Evolutionary conservation across 1,139 yeast species (phyloP).

Genomic region (Geotrichum cucujoidarum): DNA sequence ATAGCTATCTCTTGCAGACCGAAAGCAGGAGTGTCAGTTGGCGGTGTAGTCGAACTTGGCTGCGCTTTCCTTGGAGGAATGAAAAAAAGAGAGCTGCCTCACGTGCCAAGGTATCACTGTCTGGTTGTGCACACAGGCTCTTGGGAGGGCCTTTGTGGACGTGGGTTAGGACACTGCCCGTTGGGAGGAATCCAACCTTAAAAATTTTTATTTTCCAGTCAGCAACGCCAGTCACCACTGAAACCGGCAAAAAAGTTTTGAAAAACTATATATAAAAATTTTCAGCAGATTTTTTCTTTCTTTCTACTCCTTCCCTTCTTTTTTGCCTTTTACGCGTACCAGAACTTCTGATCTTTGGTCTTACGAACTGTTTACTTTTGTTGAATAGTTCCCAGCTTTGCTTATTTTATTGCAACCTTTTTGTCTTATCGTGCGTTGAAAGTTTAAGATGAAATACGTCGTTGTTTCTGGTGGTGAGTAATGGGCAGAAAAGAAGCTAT

Average conservation of each 20-base stretch:
- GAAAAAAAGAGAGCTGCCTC: too few species aligned
- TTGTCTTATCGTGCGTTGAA: neutral
- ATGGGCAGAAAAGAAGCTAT: conserved; percentile 17
- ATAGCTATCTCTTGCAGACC: too few species aligned
- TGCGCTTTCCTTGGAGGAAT: too few species aligned
- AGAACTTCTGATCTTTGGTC: conserved; percentile 15
- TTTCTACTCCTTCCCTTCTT: conserved; percentile 15
- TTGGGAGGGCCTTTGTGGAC: too few species aligned
- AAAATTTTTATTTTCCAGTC: neutral
- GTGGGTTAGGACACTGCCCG: neutral
- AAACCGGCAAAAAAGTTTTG: too few species aligned
- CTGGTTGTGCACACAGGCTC: too few species aligned
- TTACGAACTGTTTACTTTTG: neutral
- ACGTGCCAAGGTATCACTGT: too few species aligned
- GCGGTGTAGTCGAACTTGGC: too few species aligned
- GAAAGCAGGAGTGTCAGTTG: too few species aligned
- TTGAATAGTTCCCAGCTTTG: neutral
- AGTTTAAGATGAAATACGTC: conserved; percentile 79
- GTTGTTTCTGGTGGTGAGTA: conserved; percentile 86
- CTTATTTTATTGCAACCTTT: neutral
- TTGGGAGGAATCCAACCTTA: conserved; percentile 12
- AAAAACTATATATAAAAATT: neutral
- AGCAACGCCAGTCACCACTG: neutral
- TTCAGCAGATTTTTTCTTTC: conserved; percentile 4
- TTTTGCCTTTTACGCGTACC: conserved; percentile 18